Evolutionary conservation across 768 basidiomycete genomes (phyloP).

Genomic region (Boletus rubroflammeus): DNA sequence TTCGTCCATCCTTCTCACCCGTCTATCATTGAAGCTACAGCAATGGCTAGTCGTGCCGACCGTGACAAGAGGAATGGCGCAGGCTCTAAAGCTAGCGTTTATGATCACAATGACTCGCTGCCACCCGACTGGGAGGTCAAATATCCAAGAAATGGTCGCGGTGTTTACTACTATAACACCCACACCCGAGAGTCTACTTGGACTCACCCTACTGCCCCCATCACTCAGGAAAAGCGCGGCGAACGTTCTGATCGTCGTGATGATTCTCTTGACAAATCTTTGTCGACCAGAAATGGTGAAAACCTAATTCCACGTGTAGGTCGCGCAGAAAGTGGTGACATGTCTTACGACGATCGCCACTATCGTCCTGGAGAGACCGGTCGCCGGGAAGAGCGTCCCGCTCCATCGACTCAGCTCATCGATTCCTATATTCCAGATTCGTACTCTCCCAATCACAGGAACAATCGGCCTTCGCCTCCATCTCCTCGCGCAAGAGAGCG

Average conservation of each 20-base stretch:
- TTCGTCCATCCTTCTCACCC: conserved; percentile 55
- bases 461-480: conserved; percentile 20
- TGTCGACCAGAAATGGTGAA: conserved; percentile 24
- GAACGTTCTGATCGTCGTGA: conserved; percentile 27
- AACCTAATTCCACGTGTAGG: conserved; percentile 25
- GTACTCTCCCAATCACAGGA: conserved; percentile 24
- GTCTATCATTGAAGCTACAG: conserved; percentile 57
- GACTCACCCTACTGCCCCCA: conserved; percentile 44
- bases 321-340: conserved; percentile 27
- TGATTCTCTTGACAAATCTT: conserved; percentile 25
- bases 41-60: conserved; percentile 49
- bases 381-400: conserved; percentile 29
- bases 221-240: conserved; percentile 22
- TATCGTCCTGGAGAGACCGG: conserved; percentile 49
- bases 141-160: conserved; percentile 44
- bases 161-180: conserved; percentile 56
- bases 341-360: conserved; percentile 61
- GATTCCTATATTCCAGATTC: conserved; percentile 30
- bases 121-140: conserved; percentile 63
- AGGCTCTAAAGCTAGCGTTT: conserved; percentile 19
- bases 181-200: conserved; percentile 57
- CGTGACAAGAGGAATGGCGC: conserved; percentile 43
- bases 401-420: conserved; percentile 17
- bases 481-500: conserved; percentile 25
- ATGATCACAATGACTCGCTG: conserved; percentile 35